Percentiles rank a stretch among this genome's conserved stretches.
phyloP scores from a whole-genome alignment of 306 rosid species.

The Pterocarpus santalinus region DNA sequence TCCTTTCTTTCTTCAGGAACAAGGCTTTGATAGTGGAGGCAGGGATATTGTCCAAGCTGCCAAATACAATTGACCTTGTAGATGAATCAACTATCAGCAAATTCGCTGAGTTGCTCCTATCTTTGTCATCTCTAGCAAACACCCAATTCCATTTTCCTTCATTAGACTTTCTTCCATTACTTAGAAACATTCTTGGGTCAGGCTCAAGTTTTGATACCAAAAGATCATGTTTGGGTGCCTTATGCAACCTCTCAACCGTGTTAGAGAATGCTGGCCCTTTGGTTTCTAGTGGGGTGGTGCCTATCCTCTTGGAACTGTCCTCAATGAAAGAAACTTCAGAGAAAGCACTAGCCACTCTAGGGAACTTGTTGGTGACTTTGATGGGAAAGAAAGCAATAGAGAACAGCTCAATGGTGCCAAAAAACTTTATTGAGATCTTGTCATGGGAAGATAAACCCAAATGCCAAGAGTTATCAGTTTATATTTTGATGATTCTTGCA shows the following conservation, averaged over 20 bases:
- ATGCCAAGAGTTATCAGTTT: slow-evolving; percentile 83
- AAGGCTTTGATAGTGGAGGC: slow-evolving; percentile 88
- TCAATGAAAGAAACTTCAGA: slow-evolving; percentile 64
- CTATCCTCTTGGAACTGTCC: slow-evolving; percentile 60
- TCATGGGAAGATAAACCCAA: slow-evolving; percentile 89
- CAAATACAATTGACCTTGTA: slow-evolving; percentile 58
- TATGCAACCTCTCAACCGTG: slow-evolving; percentile 74
- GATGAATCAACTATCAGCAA: slow-evolving; percentile 70
- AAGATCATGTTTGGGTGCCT: slow-evolving; percentile 67
- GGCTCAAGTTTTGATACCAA: slow-evolving; percentile 60
- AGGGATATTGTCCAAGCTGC: slow-evolving; percentile 77
- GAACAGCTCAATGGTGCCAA: slow-evolving; percentile 64
- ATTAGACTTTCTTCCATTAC: slow-evolving; percentile 62
- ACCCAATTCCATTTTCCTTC: slow-evolving; percentile 69
- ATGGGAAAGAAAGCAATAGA: slow-evolving; percentile 90
- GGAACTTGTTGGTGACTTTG: slow-evolving; percentile 79
- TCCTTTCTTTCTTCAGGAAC: slow-evolving; percentile 66
- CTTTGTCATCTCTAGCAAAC: slow-evolving; percentile 76
- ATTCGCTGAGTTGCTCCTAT: slow-evolving; percentile 67
- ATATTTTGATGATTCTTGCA: slow-evolving; percentile 87
- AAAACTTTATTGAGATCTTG: slow-evolving; percentile 71
- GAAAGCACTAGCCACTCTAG: slow-evolving; percentile 79
- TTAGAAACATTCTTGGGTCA: slow-evolving; percentile 56
- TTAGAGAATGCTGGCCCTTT: slow-evolving; percentile 70
- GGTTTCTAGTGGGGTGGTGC: slow-evolving; percentile 71